phyloP scores from a whole-genome alignment of 2,329 filamentous ascomycete genomes.

The Trichoderma koningiopsis region DNA sequence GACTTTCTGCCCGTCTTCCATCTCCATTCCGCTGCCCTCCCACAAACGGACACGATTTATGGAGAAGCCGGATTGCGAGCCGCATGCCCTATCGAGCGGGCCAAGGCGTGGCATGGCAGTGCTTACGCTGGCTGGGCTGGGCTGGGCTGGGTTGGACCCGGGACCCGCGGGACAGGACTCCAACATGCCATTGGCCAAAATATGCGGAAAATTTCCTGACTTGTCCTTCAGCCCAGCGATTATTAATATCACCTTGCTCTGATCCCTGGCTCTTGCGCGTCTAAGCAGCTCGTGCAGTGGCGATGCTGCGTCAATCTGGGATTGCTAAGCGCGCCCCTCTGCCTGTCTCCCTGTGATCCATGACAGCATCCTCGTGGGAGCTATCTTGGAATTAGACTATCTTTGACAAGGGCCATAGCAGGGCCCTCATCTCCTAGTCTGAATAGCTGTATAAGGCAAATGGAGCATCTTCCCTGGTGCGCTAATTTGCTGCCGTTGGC shows the following conservation, averaged over 20 bases:
- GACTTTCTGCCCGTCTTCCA: not conserved
- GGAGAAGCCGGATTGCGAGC: not conserved
- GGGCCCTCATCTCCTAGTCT: not conserved
- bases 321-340: slow-evolving; percentile 9
- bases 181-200: not conserved
- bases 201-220: not conserved
- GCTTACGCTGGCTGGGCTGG: not conserved
- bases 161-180: not conserved
- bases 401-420: not conserved
- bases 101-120: not conserved
- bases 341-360: not conserved
- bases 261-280: not conserved
- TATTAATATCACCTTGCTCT: not conserved
- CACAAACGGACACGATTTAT: not conserved
- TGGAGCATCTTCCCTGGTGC: not conserved
- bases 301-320: slow-evolving; percentile 4
- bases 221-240: slow-evolving; percentile 2
- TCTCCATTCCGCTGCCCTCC: not conserved
- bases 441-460: not conserved
- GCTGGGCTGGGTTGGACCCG: not conserved
- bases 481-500: not conserved
- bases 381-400: not conserved
- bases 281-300: slow-evolving; percentile 3
- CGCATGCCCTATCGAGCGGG: not conserved
- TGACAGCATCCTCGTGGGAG: not conserved